phyloP scores from a whole-genome alignment of 2,329 filamentous ascomycete genomes.

The Apiospora marii region DNA sequence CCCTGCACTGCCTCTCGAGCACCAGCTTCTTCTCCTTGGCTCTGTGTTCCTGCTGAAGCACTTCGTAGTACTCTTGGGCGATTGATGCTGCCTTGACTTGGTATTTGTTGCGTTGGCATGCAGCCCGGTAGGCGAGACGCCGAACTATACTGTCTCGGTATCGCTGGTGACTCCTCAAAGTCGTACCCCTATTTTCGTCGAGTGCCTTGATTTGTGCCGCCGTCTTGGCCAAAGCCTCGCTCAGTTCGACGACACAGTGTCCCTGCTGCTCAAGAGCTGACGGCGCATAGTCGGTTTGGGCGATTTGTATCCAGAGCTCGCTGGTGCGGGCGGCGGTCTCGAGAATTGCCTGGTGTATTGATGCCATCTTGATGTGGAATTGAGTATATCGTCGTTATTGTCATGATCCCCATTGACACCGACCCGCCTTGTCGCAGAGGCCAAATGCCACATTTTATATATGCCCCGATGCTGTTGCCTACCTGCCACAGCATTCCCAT shows the following conservation, averaged over 20 bases:
- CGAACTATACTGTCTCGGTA: conserved; percentile 25
- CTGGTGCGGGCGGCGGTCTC: conserved; percentile 20
- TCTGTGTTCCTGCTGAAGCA: conserved; percentile 20
- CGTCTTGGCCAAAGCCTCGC: neutral
- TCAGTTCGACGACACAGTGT: neutral
- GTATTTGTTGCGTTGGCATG: conserved; percentile 21
- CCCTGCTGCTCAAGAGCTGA: conserved; percentile 19
- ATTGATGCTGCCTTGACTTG: neutral
- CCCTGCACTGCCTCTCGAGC: neutral
- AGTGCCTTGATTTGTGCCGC: conserved; percentile 4
- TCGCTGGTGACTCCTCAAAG: conserved; percentile 23
- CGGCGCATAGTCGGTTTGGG: conserved; percentile 17
- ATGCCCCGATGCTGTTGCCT: neutral
- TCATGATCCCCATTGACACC: neutral
- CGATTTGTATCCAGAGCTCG: conserved; percentile 16
- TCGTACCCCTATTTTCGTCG: conserved; percentile 19
- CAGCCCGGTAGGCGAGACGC: conserved; percentile 23
- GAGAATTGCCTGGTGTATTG: conserved; percentile 16
- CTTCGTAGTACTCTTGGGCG: conserved; percentile 20
- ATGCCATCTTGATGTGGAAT: neutral
- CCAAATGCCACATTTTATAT: neutral
- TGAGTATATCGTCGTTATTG: neutral
- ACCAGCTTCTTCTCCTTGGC: conserved; percentile 22
- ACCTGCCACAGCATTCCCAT: neutral
- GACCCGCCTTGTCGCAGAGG: neutral